Percentiles rank a stretch among this genome's conserved stretches.
Conservation (phyloP, 768 basidiomycete species). For the Chlorophyllum brunneum region DNA sequence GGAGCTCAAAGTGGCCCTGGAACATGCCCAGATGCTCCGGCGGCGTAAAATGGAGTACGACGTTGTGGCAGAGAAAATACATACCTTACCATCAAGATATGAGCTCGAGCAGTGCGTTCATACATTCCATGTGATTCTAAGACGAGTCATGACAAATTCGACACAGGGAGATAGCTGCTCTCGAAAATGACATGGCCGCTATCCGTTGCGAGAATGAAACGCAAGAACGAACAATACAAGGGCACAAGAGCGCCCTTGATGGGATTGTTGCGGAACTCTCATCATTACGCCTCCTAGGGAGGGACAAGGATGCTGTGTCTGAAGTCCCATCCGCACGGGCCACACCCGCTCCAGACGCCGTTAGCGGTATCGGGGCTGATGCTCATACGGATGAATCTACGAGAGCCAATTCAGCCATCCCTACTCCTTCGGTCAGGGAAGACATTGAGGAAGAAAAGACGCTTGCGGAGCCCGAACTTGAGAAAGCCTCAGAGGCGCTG, state of each 20-base stretch:
- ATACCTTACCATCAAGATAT: conserved; percentile 68
- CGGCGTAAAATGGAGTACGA: conserved; percentile 86
- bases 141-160: neutral
- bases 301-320: conserved; percentile 54
- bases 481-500: conserved; percentile 17
- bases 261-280: conserved; percentile 58
- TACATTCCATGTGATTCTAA: conserved; percentile 1
- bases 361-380: conserved; percentile 13
- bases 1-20: conserved; percentile 70
- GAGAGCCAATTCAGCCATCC: conserved; percentile 9
- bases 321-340: conserved; percentile 38
- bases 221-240: conserved; percentile 61
- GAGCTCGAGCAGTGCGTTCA: conserved; percentile 72
- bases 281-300: conserved; percentile 62
- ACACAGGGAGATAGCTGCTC: conserved; percentile 59
- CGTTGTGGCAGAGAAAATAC: conserved; percentile 77
- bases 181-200: conserved; percentile 77
- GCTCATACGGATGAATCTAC: conserved; percentile 5
- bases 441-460: conserved; percentile 23
- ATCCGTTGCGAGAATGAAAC: conserved; percentile 73
- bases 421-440: conserved; percentile 16
- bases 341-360: conserved; percentile 35
- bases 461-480: conserved; percentile 18
- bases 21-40: conserved; percentile 74
- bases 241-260: conserved; percentile 67